Evolutionary conservation across 352 stramenopile species (phyloP).

Genomic region (Globisporangium paroecandrum): DNA sequence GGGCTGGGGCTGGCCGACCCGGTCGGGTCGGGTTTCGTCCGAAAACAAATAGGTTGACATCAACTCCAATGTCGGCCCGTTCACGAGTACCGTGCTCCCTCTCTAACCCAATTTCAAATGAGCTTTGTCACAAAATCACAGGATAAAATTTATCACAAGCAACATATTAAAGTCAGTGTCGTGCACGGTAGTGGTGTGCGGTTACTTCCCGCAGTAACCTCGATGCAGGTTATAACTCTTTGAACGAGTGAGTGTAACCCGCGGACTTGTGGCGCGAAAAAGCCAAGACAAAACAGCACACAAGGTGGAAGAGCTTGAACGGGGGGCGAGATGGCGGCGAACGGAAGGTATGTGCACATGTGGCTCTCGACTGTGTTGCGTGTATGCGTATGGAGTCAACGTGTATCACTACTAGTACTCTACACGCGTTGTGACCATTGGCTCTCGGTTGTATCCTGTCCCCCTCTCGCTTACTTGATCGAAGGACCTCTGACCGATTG

Average conservation of each 20-base stretch:
- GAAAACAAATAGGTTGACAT: too few relatives aligned
- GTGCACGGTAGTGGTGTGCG: too few relatives aligned
- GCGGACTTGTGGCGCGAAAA: constrained; percentile 17
- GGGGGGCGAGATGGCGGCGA: constrained; percentile 3
- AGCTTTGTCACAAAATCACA: too few relatives aligned
- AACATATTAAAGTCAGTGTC: too few relatives aligned
- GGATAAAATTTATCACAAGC: too few relatives aligned
- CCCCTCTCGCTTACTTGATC: not conserved
- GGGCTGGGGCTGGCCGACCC: too few relatives aligned
- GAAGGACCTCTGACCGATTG: not conserved
- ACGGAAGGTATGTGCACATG: constrained; percentile 7
- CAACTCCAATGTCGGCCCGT: too few relatives aligned
- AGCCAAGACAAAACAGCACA: not conserved
- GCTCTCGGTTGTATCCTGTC: not conserved
- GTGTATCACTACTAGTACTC: not conserved
- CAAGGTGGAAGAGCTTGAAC: not conserved
- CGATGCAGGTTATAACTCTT: not conserved
- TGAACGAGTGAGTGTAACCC: not conserved
- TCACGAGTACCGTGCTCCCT: too few relatives aligned
- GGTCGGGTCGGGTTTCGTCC: too few relatives aligned
- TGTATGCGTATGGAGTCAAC: not conserved
- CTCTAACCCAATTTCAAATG: too few relatives aligned
- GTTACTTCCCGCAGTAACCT: too few relatives aligned
- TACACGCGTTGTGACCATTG: not conserved
- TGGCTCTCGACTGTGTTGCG: not conserved